Percentiles rank a stretch among this genome's conserved stretches.
Evolutionary conservation across 495 filamentous ascomycete genomes (phyloP).

Genomic region (Letharia lupina): DNA sequence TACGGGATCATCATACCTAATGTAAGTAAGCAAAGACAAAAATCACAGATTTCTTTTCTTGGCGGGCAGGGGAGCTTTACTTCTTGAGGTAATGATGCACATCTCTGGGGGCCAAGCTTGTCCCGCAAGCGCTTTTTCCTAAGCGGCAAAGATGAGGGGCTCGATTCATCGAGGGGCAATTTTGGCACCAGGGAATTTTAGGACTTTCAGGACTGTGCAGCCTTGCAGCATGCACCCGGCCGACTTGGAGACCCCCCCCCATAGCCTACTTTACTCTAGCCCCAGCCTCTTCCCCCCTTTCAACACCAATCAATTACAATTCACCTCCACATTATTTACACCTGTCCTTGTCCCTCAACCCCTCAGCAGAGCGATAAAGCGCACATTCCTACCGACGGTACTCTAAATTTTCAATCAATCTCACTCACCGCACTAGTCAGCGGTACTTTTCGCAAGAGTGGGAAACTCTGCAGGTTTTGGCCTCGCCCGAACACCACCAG

Average conservation of each 20-base stretch:
- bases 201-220: background rate
- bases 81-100: slow-evolving; percentile 5
- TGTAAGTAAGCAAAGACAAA: background rate
- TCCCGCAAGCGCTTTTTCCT: slow-evolving; percentile 3
- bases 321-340: background rate
- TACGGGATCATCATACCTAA: too few relatives aligned
- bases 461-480: slow-evolving; percentile 14
- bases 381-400: background rate
- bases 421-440: slow-evolving; percentile 4
- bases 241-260: slow-evolving; percentile 7
- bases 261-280: background rate
- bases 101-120: background rate
- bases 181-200: background rate
- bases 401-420: background rate
- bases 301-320: background rate
- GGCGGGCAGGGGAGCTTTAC: background rate
- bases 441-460: slow-evolving; percentile 12
- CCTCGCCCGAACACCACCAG: slow-evolving; percentile 19
- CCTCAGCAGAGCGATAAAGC: slow-evolving; percentile 8
- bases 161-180: slow-evolving; percentile 5
- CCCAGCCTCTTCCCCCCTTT: background rate
- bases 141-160: slow-evolving; percentile 1
- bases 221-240: slow-evolving; percentile 7
- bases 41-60: slow-evolving; percentile 1
- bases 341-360: background rate